Base-by-base conservation (phyloP, 176 grass and related monocot species). In the Pharus latifolius region DNA sequence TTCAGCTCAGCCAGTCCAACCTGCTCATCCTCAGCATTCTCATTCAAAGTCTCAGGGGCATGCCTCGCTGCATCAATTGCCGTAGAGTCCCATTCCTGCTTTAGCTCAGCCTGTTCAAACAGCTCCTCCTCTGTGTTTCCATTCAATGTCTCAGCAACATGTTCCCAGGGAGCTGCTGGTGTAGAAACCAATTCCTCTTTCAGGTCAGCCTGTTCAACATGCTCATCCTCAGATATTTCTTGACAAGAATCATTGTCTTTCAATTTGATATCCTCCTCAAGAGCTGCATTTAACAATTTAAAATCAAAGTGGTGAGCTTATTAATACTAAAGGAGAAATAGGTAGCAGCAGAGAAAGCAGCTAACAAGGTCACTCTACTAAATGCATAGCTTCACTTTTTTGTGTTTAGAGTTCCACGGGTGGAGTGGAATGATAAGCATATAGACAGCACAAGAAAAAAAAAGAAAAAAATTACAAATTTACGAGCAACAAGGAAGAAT, bases 211-310 rank as follows among this genome's bases (percentile, higher is more conserved):
- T 56, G 52, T 57, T 84, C 59, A 28, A 33, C 33, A 41, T 80
- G 73, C 43, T 89, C 76, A 51, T 92, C 73, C 45, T 88, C 75
- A 64, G 56, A 57, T 63, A 87, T 87, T 34, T 87, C 83, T 80
- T 44, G 86, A 71, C 71, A 80, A 77, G 41, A 64, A 78, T 78
- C 73, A 10, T 57, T 56, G 26, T 76, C 79, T 41, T 76, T 42
- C 59, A 82, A 57, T 58, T 74, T 82, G 19, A 26, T 60, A 10
- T 75, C 72, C 48, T 82, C 51, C 61, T 72, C 82, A 76, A 17
- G 38, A 85, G 59, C 78, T 91, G 72, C 62, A 78, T 80, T 43
- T 59, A 65, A 46, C 18, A 88, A 30, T 79, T 68, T 41, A 65
- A 70, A 65, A 62, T 80, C 56, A 73, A 43, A 40, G 74, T 27